These are phyloP conservation scores for Ganoderma lucidum DNA, from an alignment of 1,284 basidiomycete species.

Conservation along the genomic window DNA sequence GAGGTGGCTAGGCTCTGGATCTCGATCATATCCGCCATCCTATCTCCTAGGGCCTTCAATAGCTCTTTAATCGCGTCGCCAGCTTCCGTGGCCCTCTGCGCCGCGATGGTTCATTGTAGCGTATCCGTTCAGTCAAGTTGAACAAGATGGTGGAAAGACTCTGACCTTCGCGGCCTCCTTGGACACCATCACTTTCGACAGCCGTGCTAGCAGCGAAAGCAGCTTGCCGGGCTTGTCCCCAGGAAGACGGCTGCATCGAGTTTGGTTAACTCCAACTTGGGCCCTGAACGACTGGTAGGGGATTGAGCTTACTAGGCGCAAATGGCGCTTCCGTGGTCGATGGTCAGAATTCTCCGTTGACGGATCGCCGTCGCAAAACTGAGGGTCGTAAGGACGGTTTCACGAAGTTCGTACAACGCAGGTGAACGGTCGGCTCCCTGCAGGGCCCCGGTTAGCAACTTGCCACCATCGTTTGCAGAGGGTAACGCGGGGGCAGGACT, in stretches of 20 bases:
- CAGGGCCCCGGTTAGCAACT: background rate
- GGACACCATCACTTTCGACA: background rate
- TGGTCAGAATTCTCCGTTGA: background rate
- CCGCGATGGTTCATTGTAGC: too few relatives aligned
- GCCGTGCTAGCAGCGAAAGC: background rate
- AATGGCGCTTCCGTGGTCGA: slow-evolving; percentile 12
- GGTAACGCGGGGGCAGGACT: background rate
- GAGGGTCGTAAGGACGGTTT: background rate
- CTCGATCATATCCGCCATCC: slow-evolving; percentile 10
- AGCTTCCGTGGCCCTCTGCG: background rate
- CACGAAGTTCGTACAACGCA: background rate
- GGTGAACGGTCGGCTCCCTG: background rate
- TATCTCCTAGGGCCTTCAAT: slow-evolving; percentile 3
- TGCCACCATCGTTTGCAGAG: background rate
- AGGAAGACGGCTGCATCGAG: background rate
- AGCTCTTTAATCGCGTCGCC: background rate
- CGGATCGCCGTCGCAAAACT: background rate
- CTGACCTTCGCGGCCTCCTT: background rate
- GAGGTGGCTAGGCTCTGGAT: slow-evolving; percentile 6
- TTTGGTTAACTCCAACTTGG: background rate
- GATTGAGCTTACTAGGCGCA: slow-evolving; percentile 1
- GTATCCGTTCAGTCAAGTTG: background rate
- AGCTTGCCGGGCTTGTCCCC: background rate
- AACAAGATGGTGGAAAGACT: background rate
- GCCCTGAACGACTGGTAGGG: background rate